Conservation (phyloP, 2,329 filamentous ascomycete genomes). For the Pseudogymnoascus sp. region DNA sequence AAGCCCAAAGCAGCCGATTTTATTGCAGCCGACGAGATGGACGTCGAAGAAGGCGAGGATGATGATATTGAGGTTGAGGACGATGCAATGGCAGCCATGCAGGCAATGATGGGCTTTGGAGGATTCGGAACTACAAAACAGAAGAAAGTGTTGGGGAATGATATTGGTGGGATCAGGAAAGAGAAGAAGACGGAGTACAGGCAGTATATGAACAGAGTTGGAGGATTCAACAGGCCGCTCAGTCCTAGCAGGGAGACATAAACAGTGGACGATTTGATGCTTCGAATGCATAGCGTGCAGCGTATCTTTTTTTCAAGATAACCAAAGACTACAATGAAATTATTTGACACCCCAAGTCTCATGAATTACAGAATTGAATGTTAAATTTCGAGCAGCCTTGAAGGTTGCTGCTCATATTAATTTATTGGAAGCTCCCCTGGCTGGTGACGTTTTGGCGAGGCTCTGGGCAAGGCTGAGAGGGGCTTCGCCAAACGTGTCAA, state of each 20-base stretch:
- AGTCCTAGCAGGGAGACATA: slow-evolving; percentile 39
- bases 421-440: neutral
- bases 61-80: slow-evolving; percentile 49
- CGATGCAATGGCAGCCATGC: slow-evolving; percentile 64
- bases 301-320: neutral
- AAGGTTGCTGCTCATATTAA: neutral
- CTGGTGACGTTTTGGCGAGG: neutral
- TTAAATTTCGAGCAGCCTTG: neutral
- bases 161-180: slow-evolving; percentile 72
- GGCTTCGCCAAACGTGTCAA: neutral
- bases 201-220: slow-evolving; percentile 89
- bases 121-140: slow-evolving; percentile 81
- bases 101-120: slow-evolving; percentile 82
- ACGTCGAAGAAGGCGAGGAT: slow-evolving; percentile 34
- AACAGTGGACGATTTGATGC: neutral
- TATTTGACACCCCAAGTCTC: neutral
- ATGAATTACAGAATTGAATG: neutral
- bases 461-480: slow-evolving; percentile 1
- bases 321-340: neutral
- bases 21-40: slow-evolving; percentile 11
- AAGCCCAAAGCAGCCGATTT: slow-evolving; percentile 11
- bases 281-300: neutral
- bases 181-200: slow-evolving; percentile 92
- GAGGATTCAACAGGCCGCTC: slow-evolving; percentile 73
- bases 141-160: slow-evolving; percentile 81